Conservation (phyloP, 805 yeast species). For the Candida xiaguanensis region DNA sequence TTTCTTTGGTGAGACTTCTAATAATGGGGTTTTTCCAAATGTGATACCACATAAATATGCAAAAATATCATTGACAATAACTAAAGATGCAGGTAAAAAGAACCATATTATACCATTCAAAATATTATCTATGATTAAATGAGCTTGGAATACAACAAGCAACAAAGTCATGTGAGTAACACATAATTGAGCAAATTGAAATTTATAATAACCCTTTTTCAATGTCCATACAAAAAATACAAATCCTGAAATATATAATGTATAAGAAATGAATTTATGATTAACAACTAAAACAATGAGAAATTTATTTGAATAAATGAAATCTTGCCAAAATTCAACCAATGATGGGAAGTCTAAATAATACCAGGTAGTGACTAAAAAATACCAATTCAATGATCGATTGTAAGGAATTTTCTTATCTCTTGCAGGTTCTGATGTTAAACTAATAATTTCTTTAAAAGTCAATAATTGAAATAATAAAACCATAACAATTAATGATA, state of each 20-base stretch:
- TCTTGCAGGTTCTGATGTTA: conserved; percentile 79
- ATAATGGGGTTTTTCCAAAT: conserved; percentile 88
- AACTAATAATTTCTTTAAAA: conserved; percentile 84
- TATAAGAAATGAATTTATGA: conserved; percentile 81
- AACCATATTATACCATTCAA: conserved; percentile 93
- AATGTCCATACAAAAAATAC: conserved; percentile 85
- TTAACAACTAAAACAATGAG: conserved; percentile 63
- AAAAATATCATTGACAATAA: conserved; percentile 90
- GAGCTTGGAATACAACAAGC: conserved; percentile 90
- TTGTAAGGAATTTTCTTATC: conserved; percentile 82
- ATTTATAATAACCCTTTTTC: conserved; percentile 82
- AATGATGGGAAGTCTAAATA: conserved; percentile 85
- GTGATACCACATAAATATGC: conserved; percentile 97
- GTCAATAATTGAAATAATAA: conserved; percentile 74
- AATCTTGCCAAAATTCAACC: conserved; percentile 59
- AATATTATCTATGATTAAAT: conserved; percentile 84
- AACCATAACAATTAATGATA: conserved; percentile 71
- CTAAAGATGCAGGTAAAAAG: conserved; percentile 84
- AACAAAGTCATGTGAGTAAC: conserved; percentile 91
- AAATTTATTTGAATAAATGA: conserved; percentile 48
- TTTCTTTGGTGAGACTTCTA: conserved; percentile 93
- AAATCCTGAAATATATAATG: conserved; percentile 81
- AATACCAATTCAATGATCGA: conserved; percentile 87
- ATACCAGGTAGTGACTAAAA: conserved; percentile 80
- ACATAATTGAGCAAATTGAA: conserved; percentile 92